These are phyloP conservation scores for Ogataea trehaloabstinens DNA, from an alignment of 805 yeast genomes.

Conservation along the genomic window DNA sequence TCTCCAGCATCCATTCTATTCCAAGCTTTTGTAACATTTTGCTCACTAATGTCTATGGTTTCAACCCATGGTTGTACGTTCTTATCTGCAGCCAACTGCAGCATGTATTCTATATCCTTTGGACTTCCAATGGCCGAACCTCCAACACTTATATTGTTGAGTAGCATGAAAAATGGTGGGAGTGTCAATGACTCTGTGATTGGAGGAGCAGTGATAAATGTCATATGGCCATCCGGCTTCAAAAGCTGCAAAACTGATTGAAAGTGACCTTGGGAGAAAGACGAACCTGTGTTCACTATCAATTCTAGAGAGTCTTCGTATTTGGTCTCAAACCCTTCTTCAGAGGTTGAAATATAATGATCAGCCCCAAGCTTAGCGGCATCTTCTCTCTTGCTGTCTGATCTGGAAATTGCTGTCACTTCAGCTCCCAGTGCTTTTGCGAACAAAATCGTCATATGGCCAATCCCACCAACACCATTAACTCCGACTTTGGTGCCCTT, in stretches of 20 bases:
- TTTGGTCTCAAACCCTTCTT: slow-evolving; percentile 39
- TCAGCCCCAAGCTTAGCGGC: slow-evolving; percentile 53
- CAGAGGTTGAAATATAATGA: slow-evolving; percentile 52
- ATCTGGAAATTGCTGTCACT: slow-evolving; percentile 56
- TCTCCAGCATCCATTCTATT: slow-evolving; percentile 48
- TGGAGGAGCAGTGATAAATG: slow-evolving; percentile 32
- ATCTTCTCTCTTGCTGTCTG: slow-evolving; percentile 45
- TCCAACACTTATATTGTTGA: slow-evolving; percentile 29
- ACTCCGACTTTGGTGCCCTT: slow-evolving; percentile 52
- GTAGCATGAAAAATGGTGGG: slow-evolving; percentile 36
- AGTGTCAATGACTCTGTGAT: slow-evolving; percentile 27
- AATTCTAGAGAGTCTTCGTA: slow-evolving; percentile 41
- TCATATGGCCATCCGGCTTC: slow-evolving; percentile 33
- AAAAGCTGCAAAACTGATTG: slow-evolving; percentile 25
- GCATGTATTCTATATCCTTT: slow-evolving; percentile 45
- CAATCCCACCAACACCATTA: slow-evolving; percentile 46
- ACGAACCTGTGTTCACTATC: slow-evolving; percentile 47
- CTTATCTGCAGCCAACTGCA: slow-evolving; percentile 46
- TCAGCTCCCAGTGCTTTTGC: slow-evolving; percentile 62
- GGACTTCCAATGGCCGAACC: slow-evolving; percentile 43
- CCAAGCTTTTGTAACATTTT: slow-evolving; percentile 43
- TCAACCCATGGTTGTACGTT: slow-evolving; percentile 52
- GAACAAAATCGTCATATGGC: slow-evolving; percentile 46
- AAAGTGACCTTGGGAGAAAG: slow-evolving; percentile 32
- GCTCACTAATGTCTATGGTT: slow-evolving; percentile 45